Percentiles rank a stretch among this genome's conserved stretches.
phyloP scores from a whole-genome alignment of 371 early-diverging fungal species.

The Mucor ambiguus region DNA sequence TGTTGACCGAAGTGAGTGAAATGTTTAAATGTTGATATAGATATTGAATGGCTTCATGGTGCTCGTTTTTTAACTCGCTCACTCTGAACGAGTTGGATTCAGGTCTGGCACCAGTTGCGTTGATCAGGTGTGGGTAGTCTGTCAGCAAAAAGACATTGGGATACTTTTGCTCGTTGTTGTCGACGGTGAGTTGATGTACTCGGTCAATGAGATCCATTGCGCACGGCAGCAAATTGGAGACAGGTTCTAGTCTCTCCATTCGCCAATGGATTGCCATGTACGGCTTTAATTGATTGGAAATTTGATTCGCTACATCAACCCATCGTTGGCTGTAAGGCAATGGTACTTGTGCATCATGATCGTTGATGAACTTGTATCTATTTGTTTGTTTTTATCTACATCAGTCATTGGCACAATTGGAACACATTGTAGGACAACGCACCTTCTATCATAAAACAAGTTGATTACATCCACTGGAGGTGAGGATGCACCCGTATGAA shows the following conservation, averaged over 20 bases:
- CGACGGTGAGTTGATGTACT: slow-evolving; percentile 14
- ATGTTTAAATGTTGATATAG: slow-evolving; percentile 39
- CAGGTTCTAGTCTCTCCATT: slow-evolving; percentile 52
- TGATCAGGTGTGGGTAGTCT: slow-evolving; percentile 51
- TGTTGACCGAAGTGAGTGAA: slow-evolving; percentile 20
- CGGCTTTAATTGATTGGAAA: slow-evolving; percentile 38
- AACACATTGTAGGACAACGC: neutral
- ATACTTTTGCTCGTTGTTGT: neutral
- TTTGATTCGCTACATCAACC: slow-evolving; percentile 35
- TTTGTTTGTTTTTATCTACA: neutral
- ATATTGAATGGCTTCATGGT: slow-evolving; percentile 45
- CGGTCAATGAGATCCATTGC: slow-evolving; percentile 37
- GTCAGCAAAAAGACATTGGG: slow-evolving; percentile 45
- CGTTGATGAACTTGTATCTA: slow-evolving; percentile 43
- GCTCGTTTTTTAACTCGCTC: slow-evolving; percentile 31
- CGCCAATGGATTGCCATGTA: slow-evolving; percentile 57
- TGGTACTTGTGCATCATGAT: slow-evolving; percentile 31
- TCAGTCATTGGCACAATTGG: neutral
- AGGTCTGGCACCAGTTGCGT: slow-evolving; percentile 29
- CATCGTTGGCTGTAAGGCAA: slow-evolving; percentile 38
- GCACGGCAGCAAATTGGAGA: slow-evolving; percentile 43
- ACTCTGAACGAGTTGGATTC: slow-evolving; percentile 46
- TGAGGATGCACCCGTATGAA: neutral
- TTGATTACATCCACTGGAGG: slow-evolving; percentile 47
- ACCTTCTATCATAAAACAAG: slow-evolving; percentile 43